phyloP scores from a whole-genome alignment of 1,284 basidiomycete species.

The Puccinia sorghi region DNA sequence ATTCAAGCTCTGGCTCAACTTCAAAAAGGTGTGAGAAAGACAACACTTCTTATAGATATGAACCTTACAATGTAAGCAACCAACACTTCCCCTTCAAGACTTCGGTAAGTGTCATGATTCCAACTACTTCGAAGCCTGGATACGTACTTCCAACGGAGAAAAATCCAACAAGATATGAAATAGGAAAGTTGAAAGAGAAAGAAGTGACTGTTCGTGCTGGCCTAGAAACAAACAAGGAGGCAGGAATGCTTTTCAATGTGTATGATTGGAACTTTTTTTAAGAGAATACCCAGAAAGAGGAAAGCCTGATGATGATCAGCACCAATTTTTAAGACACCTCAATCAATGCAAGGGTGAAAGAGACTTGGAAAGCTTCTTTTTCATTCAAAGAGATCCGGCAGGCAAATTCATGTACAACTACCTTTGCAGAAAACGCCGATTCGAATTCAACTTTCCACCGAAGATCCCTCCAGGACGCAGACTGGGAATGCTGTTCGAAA shows the following conservation, averaged over 20 bases:
- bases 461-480: not conserved
- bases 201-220: not conserved
- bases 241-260: not conserved
- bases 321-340: not conserved
- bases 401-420: not conserved
- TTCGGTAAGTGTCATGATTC: not conserved
- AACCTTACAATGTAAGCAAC: not conserved
- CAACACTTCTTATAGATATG: too few relatives aligned
- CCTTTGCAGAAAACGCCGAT: not conserved
- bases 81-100: not conserved
- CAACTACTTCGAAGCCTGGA: not conserved
- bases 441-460: not conserved
- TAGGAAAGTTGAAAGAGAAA: not conserved
- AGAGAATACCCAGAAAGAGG: not conserved
- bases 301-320: not conserved
- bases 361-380: not conserved
- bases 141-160: not conserved
- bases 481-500: not conserved
- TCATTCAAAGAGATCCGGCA: not conserved
- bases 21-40: not conserved
- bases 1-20: not conserved
- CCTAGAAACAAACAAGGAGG: not conserved
- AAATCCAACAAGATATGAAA: not conserved
- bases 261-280: constrained; percentile 2
- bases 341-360: not conserved